Evolutionary conservation across 2,329 filamentous ascomycete genomes (phyloP).

Genomic region (Dissoconium aciculare): DNA sequence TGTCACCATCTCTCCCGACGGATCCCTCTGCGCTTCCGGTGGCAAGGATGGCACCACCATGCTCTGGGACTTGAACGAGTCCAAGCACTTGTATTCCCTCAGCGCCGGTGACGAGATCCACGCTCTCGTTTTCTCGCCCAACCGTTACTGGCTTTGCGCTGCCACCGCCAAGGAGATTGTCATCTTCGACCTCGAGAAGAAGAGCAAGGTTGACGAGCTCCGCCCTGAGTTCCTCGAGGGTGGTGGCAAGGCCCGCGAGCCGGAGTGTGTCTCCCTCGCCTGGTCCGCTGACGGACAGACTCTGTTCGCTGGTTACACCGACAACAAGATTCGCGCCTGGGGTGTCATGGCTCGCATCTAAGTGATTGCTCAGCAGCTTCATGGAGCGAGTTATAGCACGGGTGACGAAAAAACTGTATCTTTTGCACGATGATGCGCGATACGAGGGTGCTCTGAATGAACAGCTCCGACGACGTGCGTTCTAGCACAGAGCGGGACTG

Average conservation of each 20-base stretch:
- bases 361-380: slow-evolving; percentile 9
- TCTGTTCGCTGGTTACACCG: slow-evolving; percentile 98
- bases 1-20: slow-evolving; percentile 98
- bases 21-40: slow-evolving; percentile 95
- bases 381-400: slow-evolving; percentile 4
- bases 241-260: slow-evolving; percentile 98
- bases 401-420: slow-evolving; percentile 5
- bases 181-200: slow-evolving; percentile 99
- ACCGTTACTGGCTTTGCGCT: slow-evolving; percentile 99
- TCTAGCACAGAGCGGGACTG: slow-evolving; percentile 13
- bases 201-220: slow-evolving; percentile 99
- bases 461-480: no score
- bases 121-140: slow-evolving; percentile 98
- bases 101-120: slow-evolving; percentile 99
- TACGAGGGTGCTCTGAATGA: slow-evolving; percentile 26
- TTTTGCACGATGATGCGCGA: slow-evolving; percentile 26
- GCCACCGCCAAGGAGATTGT: slow-evolving; percentile 96
- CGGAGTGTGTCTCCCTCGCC: slow-evolving; percentile 92
- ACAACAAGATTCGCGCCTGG: slow-evolving; percentile 98
- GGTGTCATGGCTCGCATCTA: slow-evolving; percentile 80
- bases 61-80: slow-evolving; percentile 99
- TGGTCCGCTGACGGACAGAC: slow-evolving; percentile 99
- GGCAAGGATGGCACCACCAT: slow-evolving; percentile 99
- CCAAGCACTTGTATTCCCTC: slow-evolving; percentile 99
- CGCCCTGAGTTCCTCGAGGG: slow-evolving; percentile 94